phyloP scores from a whole-genome alignment of 352 stramenopile genomes.

The Phytopythium cucurbitacearum region DNA sequence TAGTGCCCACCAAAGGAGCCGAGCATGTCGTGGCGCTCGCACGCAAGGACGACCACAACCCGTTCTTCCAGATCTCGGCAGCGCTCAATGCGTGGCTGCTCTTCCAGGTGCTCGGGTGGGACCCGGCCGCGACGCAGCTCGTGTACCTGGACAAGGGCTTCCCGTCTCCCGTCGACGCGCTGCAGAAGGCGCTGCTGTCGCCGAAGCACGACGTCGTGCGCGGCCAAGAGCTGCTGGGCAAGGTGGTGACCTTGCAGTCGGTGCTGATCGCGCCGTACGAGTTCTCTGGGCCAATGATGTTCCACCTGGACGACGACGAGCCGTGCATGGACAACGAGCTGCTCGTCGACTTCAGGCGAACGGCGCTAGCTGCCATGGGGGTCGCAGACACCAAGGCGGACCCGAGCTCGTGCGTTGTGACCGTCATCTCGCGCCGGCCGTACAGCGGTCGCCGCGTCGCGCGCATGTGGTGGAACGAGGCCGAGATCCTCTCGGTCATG shows the following conservation, averaged over 20 bases:
- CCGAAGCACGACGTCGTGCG: conserved; percentile 3
- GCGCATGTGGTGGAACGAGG: conserved; percentile 62
- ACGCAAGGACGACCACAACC: conserved; percentile 21
- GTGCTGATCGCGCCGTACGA: conserved; percentile 18
- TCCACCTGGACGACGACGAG: conserved; percentile 20
- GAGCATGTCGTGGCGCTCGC: conserved; percentile 8
- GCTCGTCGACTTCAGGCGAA: conserved; percentile 13
- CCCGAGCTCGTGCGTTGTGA: conserved; percentile 25
- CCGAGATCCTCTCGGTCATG: conserved; percentile 41
- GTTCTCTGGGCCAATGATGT: conserved; percentile 17
- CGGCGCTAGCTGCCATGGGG: conserved; percentile 20
- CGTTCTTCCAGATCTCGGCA: conserved; percentile 19
- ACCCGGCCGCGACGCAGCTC: conserved; percentile 9
- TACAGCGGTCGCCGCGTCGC: conserved; percentile 43
- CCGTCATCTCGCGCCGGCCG: conserved; percentile 46
- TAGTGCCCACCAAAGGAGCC: not conserved
- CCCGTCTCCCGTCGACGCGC: conserved; percentile 11
- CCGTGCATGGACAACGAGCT: conserved; percentile 12
- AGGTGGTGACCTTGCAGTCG: conserved; percentile 10
- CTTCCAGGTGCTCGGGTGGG: conserved; percentile 8
- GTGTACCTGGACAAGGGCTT: conserved; percentile 19
- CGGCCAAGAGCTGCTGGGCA: conserved; percentile 6
- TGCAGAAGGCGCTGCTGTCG: conserved; percentile 15
- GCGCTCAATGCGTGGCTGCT: conserved; percentile 15
- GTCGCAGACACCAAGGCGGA: conserved; percentile 8